Percentiles rank a stretch among this genome's conserved stretches.
These are phyloP conservation scores for Odonthalia washingtoniensis DNA, from an alignment of 31 red algal species.

Conservation along the genomic window DNA sequence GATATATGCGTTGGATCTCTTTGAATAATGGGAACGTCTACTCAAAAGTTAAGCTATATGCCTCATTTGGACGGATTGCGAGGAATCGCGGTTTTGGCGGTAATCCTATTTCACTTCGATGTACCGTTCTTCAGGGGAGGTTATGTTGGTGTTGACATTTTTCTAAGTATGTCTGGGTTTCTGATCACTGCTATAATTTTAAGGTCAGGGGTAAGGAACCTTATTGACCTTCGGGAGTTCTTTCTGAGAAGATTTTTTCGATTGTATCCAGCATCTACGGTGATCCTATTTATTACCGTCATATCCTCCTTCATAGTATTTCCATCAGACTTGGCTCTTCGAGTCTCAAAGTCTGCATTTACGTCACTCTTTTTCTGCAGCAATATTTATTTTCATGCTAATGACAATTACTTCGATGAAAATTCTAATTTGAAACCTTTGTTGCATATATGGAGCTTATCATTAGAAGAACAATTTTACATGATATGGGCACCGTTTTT, in stretches of 20 bases:
- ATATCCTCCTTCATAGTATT: neutral
- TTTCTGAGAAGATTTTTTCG: conserved; percentile 56
- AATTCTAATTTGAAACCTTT: conserved; percentile 36
- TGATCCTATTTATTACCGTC: conserved; percentile 26
- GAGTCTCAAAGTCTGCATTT: neutral
- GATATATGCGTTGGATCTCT: too few species aligned
- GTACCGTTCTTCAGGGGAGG: neutral
- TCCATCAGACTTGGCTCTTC: neutral
- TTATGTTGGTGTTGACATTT: conserved; percentile 69
- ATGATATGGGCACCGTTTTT: conserved; percentile 51
- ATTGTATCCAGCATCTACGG: conserved; percentile 47
- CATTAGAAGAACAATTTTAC: conserved; percentile 87
- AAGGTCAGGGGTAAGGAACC: neutral
- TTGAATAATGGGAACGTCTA: neutral
- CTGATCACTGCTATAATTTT: conserved; percentile 46
- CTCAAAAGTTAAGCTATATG: neutral
- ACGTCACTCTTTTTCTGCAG: neutral
- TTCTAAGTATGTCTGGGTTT: conserved; percentile 66
- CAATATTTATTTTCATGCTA: conserved; percentile 43
- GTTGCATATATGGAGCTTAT: conserved; percentile 77
- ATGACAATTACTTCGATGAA: conserved; percentile 51
- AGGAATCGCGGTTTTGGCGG: conserved; percentile 49
- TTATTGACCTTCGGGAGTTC: conserved; percentile 10
- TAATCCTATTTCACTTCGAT: conserved; percentile 66
- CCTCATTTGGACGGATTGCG: conserved; percentile 64